Percentiles rank a stretch among this genome's conserved stretches.
phyloP scores from a whole-genome alignment of 352 stramenopile genomes.

The Globisporangium spinosum region DNA sequence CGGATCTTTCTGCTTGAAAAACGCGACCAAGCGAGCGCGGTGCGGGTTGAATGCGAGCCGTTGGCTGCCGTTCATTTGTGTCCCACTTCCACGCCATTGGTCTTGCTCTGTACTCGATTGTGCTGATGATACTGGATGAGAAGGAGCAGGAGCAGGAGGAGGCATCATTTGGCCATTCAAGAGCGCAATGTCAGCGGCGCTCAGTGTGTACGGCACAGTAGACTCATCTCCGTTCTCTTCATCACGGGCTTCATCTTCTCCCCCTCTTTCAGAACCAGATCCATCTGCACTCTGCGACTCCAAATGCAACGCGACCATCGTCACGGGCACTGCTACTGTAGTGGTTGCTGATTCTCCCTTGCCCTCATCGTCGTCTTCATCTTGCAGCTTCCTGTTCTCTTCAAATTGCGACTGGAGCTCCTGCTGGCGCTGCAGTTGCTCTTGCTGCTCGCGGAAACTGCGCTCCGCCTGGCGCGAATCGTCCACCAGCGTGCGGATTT shows the following conservation, averaged over 20 bases:
- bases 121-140: not conserved
- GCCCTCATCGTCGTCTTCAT: slow-evolving; percentile 9
- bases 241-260: not conserved
- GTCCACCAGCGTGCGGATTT: slow-evolving; percentile 73
- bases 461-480: slow-evolving; percentile 46
- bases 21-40: slow-evolving; percentile 45
- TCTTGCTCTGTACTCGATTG: not conserved
- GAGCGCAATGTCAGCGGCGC: slow-evolving; percentile 60
- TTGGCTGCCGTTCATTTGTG: slow-evolving; percentile 7
- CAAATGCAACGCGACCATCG: not conserved
- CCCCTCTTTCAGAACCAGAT: not conserved
- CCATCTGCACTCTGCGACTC: not conserved
- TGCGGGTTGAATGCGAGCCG: slow-evolving; percentile 32
- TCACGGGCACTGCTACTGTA: not conserved
- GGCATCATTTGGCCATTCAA: slow-evolving; percentile 49
- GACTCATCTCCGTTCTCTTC: slow-evolving; percentile 14
- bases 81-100: not conserved
- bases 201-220: slow-evolving; percentile 65
- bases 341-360: slow-evolving; percentile 13
- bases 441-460: slow-evolving; percentile 34
- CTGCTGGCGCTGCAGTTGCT: slow-evolving; percentile 26
- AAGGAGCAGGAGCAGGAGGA: not conserved
- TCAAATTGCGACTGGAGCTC: slow-evolving; percentile 16
- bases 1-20: slow-evolving; percentile 67
- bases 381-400: slow-evolving; percentile 4